Percentiles rank a stretch among this genome's conserved stretches.
Conservation (phyloP, 495 filamentous ascomycete genomes). For the Endocarpon pusillum region DNA sequence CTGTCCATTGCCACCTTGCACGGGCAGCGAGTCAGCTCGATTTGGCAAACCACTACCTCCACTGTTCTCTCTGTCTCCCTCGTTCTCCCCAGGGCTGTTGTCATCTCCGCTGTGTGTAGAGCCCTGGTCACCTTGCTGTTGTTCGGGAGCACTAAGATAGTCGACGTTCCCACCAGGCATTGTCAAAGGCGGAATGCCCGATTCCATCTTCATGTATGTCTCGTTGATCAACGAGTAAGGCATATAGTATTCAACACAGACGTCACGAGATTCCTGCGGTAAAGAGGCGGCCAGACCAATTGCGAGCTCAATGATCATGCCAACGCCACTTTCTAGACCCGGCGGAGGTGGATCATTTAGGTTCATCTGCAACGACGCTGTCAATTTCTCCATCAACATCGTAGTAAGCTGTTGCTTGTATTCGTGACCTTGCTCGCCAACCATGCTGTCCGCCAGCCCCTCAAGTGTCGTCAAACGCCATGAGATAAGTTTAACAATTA, state of each 20-base stretch:
- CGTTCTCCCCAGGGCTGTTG: slow-evolving; percentile 23
- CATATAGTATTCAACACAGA: slow-evolving; percentile 66
- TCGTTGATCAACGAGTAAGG: slow-evolving; percentile 51
- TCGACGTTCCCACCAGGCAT: slow-evolving; percentile 33
- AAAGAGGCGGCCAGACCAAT: slow-evolving; percentile 73
- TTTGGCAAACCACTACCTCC: slow-evolving; percentile 24
- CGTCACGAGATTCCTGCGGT: slow-evolving; percentile 80
- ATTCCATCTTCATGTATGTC: slow-evolving; percentile 71
- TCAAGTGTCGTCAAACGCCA: slow-evolving; percentile 92
- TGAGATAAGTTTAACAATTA: slow-evolving; percentile 70
- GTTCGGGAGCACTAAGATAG: slow-evolving; percentile 23
- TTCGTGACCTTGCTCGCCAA: slow-evolving; percentile 42
- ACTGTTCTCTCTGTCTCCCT: slow-evolving; percentile 20
- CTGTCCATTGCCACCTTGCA: slow-evolving; percentile 18
- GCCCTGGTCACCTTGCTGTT: slow-evolving; percentile 18
- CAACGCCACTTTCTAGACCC: slow-evolving; percentile 63
- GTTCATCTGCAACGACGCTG: slow-evolving; percentile 47
- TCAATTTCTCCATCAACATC: slow-evolving; percentile 51
- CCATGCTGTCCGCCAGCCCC: slow-evolving; percentile 58
- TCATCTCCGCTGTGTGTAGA: slow-evolving; percentile 11
- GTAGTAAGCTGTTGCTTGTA: slow-evolving; percentile 49
- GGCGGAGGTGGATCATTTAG: slow-evolving; percentile 57
- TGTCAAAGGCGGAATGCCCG: slow-evolving; percentile 47
- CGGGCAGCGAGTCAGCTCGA: slow-evolving; percentile 12
- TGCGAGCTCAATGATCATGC: slow-evolving; percentile 87